phyloP scores from a whole-genome alignment of 352 stramenopile species.

The Phytophthora pseudosyringae region DNA sequence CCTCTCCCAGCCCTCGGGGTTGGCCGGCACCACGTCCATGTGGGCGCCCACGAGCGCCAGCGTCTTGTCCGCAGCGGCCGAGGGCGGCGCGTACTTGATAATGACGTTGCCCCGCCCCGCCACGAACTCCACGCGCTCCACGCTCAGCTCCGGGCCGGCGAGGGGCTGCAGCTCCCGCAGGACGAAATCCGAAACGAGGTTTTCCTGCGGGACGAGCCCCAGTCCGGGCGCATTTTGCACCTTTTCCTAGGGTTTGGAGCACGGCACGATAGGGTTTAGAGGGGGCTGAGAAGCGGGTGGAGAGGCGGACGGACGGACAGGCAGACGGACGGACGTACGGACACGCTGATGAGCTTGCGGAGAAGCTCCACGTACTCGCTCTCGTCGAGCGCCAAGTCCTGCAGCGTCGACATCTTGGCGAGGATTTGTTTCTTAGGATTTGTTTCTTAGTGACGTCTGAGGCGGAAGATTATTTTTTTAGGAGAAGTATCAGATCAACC shows the following conservation, averaged over 20 bases:
- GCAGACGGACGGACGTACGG: conserved; percentile 12
- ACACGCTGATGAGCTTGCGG: conserved; percentile 76
- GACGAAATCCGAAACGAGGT: conserved; percentile 90
- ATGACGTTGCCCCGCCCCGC: conserved; percentile 91
- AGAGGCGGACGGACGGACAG: background rate
- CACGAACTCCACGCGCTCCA: conserved; percentile 88
- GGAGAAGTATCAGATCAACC: background rate
- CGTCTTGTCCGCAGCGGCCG: conserved; percentile 63
- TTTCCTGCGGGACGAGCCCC: conserved; percentile 61
- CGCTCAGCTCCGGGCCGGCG: conserved; percentile 59
- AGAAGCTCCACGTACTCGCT: conserved; percentile 72
- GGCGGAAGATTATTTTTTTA: background rate
- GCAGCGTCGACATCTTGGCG: conserved; percentile 26
- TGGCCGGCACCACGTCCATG: conserved; percentile 94
- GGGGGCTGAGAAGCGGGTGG: background rate
- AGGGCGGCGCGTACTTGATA: conserved; percentile 83
- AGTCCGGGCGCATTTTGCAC: conserved; percentile 57
- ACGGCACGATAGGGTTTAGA: background rate
- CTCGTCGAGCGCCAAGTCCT: conserved; percentile 59
- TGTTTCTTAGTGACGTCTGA: background rate
- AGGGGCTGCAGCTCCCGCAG: conserved; percentile 85
- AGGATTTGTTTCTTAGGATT: background rate
- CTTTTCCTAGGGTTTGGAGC: conserved; percentile 34
- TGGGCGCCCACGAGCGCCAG: conserved; percentile 90
- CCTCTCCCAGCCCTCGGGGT: conserved; percentile 88